phyloP scores from a whole-genome alignment of 1,139 yeast species.

The Candida sanyaensis region DNA sequence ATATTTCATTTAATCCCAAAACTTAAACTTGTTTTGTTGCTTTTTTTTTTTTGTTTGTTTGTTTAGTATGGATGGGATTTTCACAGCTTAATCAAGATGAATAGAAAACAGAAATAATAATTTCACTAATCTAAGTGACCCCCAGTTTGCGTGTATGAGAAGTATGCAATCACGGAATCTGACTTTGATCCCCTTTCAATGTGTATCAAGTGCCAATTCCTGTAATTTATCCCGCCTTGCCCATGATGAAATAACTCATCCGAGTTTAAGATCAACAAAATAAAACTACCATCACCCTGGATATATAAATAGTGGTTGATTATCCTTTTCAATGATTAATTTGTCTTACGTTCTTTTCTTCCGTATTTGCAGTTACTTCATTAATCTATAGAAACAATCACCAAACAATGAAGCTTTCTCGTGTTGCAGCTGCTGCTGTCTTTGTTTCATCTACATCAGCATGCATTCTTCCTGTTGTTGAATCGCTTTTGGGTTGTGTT shows the following conservation, averaged over 20 bases:
- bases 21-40: neutral
- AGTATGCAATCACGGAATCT: neutral
- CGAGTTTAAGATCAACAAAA: neutral
- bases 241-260: neutral
- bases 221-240: neutral
- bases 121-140: neutral
- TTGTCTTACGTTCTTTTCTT: neutral
- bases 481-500: conserved; percentile 4
- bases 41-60: neutral
- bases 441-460: conserved; percentile 4
- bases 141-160: neutral
- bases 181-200: neutral
- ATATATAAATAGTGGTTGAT: conserved; percentile 1
- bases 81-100: neutral
- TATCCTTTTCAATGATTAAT: neutral
- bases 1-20: conserved; percentile 2
- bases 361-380: neutral
- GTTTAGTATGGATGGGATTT: neutral
- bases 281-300: neutral
- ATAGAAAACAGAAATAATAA: neutral
- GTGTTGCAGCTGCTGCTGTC: conserved; percentile 4
- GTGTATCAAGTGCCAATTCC: conserved; percentile 4
- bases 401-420: conserved; percentile 5
- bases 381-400: neutral
- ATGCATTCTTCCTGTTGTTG: conserved; percentile 4